Base-by-base conservation (phyloP, 2,329 filamentous ascomycete species). In the Aspergillus tubingensis region DNA sequence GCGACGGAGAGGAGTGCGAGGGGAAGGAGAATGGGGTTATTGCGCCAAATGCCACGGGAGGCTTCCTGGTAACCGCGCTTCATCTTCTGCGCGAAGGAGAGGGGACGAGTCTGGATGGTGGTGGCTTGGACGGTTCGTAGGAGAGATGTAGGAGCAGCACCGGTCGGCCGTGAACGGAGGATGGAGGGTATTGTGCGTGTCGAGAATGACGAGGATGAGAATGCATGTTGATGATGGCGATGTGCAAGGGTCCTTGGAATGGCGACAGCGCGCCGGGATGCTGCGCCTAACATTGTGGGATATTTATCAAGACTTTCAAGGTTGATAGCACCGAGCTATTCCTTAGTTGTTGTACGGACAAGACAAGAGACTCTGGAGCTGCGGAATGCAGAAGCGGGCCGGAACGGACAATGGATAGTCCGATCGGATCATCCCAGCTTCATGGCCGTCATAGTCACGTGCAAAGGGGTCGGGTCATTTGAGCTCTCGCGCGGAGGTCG, bases 21-120 rank as follows among this genome's bases (percentile, higher is more conserved):
- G 1, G 77, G 75, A 36, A 80, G 74, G 50, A 77, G 64, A 57
- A 81, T 67, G 4, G 79, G 79, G 62, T 79, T 74, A 64, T 77
- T 77, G 67, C 74, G 75, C 74, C 76, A 78, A 56, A 79, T 76
- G 21, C 71, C 75, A 59, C 72, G 73, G 5, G 68, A 74, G 15
- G 76, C 75, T 65, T 75, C 68, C 13, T 71, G 73, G 63, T 74
- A 74, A 56, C 68, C 69, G 60, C 70, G 68, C 23, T 68, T 67
- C 36, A 76, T 63, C 55, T 72, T 73, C 50, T 76, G 72, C 15
- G 62, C 39, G 44, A 68, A 73, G 55, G 65, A 65, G 50, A 73
- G 57, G 58, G 60, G 62, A 15, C 48, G 48, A 8, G 48, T 48
- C 11, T 41, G 17, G 53, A 49, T 49, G 47, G 55, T 56, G 25